These are phyloP conservation scores for Botrytis fragariae DNA, from an alignment of 2,329 filamentous ascomycete species.

Conservation along the genomic window DNA sequence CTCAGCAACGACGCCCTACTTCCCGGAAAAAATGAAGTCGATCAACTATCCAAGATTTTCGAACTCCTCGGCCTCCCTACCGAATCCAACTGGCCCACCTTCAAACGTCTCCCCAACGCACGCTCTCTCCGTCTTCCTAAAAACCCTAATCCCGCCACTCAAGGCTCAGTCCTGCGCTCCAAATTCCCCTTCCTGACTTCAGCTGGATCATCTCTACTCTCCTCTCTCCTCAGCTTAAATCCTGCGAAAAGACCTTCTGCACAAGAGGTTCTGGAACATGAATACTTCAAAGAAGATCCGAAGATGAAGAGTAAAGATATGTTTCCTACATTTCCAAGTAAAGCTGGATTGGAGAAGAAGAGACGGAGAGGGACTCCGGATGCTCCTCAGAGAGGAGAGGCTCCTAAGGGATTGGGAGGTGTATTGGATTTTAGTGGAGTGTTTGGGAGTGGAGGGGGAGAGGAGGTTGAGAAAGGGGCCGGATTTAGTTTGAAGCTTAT, in stretches of 20 bases:
- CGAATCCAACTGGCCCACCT: conserved; percentile 79
- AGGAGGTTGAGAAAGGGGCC: conserved; percentile 63
- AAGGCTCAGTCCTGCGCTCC: conserved; percentile 61
- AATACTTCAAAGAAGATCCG: conserved; percentile 86
- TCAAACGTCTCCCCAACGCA: conserved; percentile 84
- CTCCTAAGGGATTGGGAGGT: conserved; percentile 33
- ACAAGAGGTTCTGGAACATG: conserved; percentile 69
- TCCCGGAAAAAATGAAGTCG: conserved; percentile 88
- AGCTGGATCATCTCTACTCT: conserved; percentile 69
- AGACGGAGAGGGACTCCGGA: conserved; percentile 71
- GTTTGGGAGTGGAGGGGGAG: conserved; percentile 63
- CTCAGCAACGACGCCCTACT: conserved; percentile 79
- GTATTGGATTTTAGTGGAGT: conserved; percentile 67
- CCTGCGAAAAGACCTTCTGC: conserved; percentile 70
- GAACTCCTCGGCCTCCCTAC: conserved; percentile 83
- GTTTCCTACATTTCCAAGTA: conserved; percentile 96
- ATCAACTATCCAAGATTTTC: conserved; percentile 85
- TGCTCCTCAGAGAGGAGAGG: conserved; percentile 75
- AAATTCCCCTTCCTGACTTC: conserved; percentile 79
- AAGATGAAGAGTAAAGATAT: conserved; percentile 85
- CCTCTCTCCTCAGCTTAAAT: conserved; percentile 69
- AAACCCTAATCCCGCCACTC: conserved; percentile 40
- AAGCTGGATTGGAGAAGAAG: conserved; percentile 85
- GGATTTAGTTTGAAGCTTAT: conserved; percentile 66
- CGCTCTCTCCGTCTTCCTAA: conserved; percentile 70